Conservation (phyloP, 768 basidiomycete species). For the Tulasnella sp. region DNA sequence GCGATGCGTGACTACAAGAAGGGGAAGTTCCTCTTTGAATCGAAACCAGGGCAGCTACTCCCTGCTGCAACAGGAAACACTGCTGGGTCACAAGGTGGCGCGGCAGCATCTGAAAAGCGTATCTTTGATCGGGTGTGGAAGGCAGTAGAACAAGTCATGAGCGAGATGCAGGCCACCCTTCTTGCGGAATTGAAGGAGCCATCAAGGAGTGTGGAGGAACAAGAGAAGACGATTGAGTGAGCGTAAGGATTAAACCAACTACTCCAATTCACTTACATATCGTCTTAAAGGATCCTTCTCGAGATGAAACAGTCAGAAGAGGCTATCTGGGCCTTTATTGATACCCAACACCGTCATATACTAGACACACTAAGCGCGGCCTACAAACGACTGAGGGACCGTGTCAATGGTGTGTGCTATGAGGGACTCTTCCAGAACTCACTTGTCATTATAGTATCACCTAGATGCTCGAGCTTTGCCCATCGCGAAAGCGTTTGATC, state of each 20-base stretch:
- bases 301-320: slow-evolving; percentile 82
- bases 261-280: not conserved
- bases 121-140: slow-evolving; percentile 95
- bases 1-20: slow-evolving; percentile 96
- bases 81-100: slow-evolving; percentile 38
- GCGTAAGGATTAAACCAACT: slow-evolving; percentile 20
- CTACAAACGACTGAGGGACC: slow-evolving; percentile 41
- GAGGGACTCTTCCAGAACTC: not conserved
- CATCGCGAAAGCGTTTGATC: slow-evolving; percentile 37
- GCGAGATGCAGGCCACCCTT: slow-evolving; percentile 73
- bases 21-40: slow-evolving; percentile 81
- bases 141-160: slow-evolving; percentile 89
- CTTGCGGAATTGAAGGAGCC: slow-evolving; percentile 72
- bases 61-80: slow-evolving; percentile 38
- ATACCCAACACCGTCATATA: slow-evolving; percentile 82
- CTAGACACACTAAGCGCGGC: slow-evolving; percentile 60
- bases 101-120: slow-evolving; percentile 51
- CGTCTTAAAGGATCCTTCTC: slow-evolving; percentile 57
- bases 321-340: slow-evolving; percentile 92
- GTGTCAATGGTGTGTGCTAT: slow-evolving; percentile 39
- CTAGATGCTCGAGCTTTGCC: slow-evolving; percentile 5
- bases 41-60: slow-evolving; percentile 75
- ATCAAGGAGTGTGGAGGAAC: slow-evolving; percentile 73
- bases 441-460: not conserved
- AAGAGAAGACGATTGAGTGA: slow-evolving; percentile 94